Evolutionary conservation across 2,329 filamentous ascomycete species (phyloP).

Genomic region (Metarhizium anisopliae): DNA sequence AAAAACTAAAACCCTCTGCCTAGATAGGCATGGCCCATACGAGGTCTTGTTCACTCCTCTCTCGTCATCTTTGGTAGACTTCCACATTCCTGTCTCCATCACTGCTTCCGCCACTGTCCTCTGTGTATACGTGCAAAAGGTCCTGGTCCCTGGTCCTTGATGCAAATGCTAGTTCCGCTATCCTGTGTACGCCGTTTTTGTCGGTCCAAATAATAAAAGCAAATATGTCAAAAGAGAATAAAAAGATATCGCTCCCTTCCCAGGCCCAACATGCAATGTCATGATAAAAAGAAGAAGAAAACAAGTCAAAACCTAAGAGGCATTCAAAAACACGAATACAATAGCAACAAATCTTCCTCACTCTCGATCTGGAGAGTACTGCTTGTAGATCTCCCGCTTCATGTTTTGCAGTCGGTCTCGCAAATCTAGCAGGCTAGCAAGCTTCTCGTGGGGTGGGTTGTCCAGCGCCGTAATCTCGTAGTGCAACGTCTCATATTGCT

Average conservation of each 20-base stretch:
- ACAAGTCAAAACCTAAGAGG: background rate
- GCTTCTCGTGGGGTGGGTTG: conserved; percentile 41
- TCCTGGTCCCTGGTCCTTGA: conserved; percentile 2
- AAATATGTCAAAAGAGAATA: background rate
- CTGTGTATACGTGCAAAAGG: background rate
- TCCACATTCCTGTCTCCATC: background rate
- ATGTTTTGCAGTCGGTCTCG: conserved; percentile 42
- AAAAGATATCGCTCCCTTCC: conserved; percentile 2
- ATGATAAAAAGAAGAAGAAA: conserved; percentile 1
- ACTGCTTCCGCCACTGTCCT: background rate
- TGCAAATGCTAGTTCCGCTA: conserved; percentile 1
- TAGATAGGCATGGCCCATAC: too few relatives aligned
- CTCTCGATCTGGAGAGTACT: conserved; percentile 25
- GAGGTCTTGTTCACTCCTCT: too few relatives aligned
- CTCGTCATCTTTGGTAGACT: too few relatives aligned
- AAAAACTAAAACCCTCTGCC: background rate
- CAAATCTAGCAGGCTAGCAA: conserved; percentile 45
- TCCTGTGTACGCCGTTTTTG: conserved; percentile 4
- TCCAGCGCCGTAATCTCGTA: conserved; percentile 41
- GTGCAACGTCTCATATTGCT: conserved; percentile 48
- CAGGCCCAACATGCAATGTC: conserved; percentile 5
- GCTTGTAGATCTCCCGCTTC: conserved; percentile 50
- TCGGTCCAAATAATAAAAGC: background rate
- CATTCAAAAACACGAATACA: background rate
- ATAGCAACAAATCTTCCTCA: conserved; percentile 7